These are phyloP conservation scores for Schoenoplectus triqueter DNA, from an alignment of 202 grass and related monocot genomes.

Conservation along the genomic window DNA sequence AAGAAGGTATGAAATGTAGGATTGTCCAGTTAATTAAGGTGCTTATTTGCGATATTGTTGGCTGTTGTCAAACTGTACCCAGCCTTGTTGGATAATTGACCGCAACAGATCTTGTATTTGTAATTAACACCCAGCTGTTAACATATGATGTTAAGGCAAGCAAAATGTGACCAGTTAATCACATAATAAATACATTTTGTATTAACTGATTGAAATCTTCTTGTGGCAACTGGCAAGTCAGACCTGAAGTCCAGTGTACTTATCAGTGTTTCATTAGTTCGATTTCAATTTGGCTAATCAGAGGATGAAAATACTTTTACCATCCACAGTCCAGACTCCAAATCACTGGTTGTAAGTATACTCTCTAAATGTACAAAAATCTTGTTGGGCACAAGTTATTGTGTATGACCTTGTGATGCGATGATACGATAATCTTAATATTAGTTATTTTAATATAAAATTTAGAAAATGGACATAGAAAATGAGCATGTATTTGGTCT, in stretches of 20 bases:
- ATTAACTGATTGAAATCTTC: neutral
- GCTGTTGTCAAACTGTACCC: neutral
- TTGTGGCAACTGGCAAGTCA: neutral
- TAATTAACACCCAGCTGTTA: constrained; percentile 3
- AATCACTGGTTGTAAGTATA: neutral
- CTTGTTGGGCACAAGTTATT: neutral
- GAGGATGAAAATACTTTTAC: no score
- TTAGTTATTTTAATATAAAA: neutral
- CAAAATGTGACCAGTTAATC: neutral
- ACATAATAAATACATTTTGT: neutral
- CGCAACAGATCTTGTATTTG: neutral
- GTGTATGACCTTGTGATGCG: neutral
- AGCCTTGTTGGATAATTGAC: constrained; percentile 14
- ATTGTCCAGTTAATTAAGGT: neutral
- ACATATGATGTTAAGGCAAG: neutral
- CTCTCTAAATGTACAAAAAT: constrained; percentile 2
- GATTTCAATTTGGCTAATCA: neutral
- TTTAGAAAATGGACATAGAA: neutral
- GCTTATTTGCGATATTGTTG: neutral
- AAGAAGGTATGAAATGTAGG: constrained; percentile 60
- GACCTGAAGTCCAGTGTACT: neutral
- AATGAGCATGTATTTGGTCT: neutral
- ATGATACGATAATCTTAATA: neutral
- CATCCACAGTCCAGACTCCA: neutral
- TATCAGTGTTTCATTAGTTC: neutral